Evolutionary conservation across 176 grass and related monocot species (phyloP).

Genomic region (Lolium multiflorum): DNA sequence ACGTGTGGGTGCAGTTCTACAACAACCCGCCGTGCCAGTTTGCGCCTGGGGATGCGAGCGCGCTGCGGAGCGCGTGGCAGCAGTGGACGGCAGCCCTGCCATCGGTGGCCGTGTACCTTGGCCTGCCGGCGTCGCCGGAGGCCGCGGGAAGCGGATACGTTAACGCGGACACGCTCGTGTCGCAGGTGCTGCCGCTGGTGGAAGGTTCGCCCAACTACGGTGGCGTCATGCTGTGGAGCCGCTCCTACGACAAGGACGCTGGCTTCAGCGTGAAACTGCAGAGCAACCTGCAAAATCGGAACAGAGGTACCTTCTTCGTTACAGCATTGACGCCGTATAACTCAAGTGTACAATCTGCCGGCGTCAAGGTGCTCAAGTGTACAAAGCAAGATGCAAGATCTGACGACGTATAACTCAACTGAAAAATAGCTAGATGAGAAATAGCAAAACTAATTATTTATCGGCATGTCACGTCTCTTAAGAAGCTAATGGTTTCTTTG

Average conservation of each 20-base stretch:
- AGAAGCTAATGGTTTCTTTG: constrained; percentile 4
- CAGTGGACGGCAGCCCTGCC: constrained; percentile 50
- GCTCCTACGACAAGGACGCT: constrained; percentile 50
- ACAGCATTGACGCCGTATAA: background rate
- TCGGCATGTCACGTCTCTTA: background rate
- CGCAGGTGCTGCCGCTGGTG: constrained; percentile 53
- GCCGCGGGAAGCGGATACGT: constrained; percentile 62
- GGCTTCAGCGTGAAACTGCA: constrained; percentile 54
- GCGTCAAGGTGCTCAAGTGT: too few relatives aligned
- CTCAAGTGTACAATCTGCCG: too few relatives aligned
- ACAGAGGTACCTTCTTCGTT: constrained; percentile 6
- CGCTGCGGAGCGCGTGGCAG: constrained; percentile 46
- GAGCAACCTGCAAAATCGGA: constrained; percentile 30
- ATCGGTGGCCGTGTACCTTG: constrained; percentile 49
- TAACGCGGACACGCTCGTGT: constrained; percentile 41
- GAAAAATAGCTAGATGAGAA: too few relatives aligned
- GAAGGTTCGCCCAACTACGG: constrained; percentile 54
- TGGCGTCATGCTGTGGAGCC: constrained; percentile 75
- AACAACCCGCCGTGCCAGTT: constrained; percentile 76
- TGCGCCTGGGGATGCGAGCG: background rate
- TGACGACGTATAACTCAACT: too few relatives aligned
- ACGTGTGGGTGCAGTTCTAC: constrained; percentile 96
- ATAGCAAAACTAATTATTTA: too few relatives aligned
- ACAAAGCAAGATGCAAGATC: too few relatives aligned
- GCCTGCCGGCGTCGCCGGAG: constrained; percentile 56